Conservation (phyloP, 2,329 filamentous ascomycete species). For the Epicoccum nigrum region DNA sequence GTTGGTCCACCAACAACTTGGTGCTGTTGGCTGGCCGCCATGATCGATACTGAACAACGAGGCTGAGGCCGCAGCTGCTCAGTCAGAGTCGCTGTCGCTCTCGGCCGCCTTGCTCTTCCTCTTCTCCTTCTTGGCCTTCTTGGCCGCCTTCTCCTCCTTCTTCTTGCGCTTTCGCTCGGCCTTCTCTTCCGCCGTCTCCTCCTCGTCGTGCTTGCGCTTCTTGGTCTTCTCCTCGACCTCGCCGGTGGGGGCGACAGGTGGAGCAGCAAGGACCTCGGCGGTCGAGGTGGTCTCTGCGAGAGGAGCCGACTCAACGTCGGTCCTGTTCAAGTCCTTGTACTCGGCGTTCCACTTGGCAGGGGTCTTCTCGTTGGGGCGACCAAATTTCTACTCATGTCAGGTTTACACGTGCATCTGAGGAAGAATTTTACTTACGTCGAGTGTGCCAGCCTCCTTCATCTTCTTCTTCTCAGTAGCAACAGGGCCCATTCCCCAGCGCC, state of each 20-base stretch:
- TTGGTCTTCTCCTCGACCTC: slow-evolving; percentile 48
- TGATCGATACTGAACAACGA: slow-evolving; percentile 21
- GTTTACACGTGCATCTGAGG: not conserved
- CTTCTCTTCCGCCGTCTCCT: slow-evolving; percentile 54
- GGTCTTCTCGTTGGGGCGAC: slow-evolving; percentile 88
- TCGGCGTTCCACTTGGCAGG: slow-evolving; percentile 90
- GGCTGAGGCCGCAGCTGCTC: slow-evolving; percentile 19
- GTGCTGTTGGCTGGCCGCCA: slow-evolving; percentile 24
- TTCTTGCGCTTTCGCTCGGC: slow-evolving; percentile 67
- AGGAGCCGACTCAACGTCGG: slow-evolving; percentile 30
- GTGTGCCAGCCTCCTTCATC: slow-evolving; percentile 96
- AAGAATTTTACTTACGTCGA: slow-evolving; percentile 67
- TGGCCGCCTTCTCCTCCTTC: slow-evolving; percentile 68
- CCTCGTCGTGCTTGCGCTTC: slow-evolving; percentile 58
- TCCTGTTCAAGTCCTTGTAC: slow-evolving; percentile 77
- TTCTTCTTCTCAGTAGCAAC: slow-evolving; percentile 98
- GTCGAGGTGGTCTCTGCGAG: slow-evolving; percentile 43
- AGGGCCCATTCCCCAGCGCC: slow-evolving; percentile 94
- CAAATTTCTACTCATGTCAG: slow-evolving; percentile 73
- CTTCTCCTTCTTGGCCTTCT: slow-evolving; percentile 45
- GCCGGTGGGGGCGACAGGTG: slow-evolving; percentile 43
- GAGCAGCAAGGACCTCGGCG: slow-evolving; percentile 45
- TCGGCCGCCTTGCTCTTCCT: slow-evolving; percentile 39
- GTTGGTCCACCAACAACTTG: slow-evolving; percentile 19
- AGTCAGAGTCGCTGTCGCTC: slow-evolving; percentile 42